Evolutionary conservation across 2,329 filamentous ascomycete genomes (phyloP).

Genomic region (Fusarium neocosmosporiellum): DNA sequence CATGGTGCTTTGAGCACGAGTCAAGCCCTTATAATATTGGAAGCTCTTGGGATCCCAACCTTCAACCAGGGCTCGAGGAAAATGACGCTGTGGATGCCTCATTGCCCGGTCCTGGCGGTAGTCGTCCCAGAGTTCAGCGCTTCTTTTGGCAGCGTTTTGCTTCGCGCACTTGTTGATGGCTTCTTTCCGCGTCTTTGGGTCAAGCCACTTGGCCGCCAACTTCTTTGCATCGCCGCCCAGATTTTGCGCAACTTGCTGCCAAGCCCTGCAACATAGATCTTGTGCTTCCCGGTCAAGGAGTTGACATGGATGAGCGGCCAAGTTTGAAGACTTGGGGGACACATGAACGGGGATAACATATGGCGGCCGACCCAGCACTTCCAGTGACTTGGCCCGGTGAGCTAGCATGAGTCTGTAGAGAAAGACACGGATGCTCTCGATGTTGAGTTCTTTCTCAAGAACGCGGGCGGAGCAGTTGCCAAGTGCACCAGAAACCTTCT

Average conservation of each 20-base stretch:
- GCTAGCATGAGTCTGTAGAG: neutral
- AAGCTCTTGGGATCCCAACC: neutral
- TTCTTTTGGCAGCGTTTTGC: neutral
- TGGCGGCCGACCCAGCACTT: neutral
- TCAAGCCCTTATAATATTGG: neutral
- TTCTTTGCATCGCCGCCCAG: neutral
- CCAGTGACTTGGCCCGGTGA: neutral
- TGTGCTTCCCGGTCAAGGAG: neutral
- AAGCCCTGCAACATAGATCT: neutral
- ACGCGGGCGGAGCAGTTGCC: neutral
- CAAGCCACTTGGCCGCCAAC: neutral
- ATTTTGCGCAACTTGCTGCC: neutral
- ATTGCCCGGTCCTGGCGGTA: neutral
- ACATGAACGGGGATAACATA: neutral
- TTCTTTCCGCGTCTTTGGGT: neutral
- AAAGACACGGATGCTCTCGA: slow-evolving; percentile 1
- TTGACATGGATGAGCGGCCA: neutral
- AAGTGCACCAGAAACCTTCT: neutral
- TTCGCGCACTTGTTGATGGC: neutral
- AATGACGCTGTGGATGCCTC: neutral
- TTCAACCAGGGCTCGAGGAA: neutral
- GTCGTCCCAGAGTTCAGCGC: neutral
- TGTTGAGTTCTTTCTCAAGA: slow-evolving; percentile 13
- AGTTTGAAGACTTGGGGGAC: neutral
- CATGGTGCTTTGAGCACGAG: slow-evolving; percentile 5